Conservation (phyloP, 192 early-diverging fungal species). For the Podila epigama region DNA sequence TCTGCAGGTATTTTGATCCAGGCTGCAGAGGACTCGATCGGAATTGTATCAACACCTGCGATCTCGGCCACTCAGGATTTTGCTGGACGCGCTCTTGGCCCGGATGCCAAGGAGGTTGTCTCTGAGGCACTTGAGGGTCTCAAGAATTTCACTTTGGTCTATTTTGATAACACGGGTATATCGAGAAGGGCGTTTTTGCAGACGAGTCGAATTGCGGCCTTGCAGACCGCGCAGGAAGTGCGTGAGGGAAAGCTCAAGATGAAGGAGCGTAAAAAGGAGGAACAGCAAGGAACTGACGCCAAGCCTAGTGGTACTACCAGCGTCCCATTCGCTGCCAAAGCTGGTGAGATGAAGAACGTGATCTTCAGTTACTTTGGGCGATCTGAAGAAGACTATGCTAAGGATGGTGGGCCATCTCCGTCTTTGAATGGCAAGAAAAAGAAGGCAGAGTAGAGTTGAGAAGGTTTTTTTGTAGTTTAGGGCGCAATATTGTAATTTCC, state of each 20-base stretch:
- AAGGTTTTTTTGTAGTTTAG: too few relatives aligned
- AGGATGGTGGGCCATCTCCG: neutral
- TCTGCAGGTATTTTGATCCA: conserved; percentile 44
- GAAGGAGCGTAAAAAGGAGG: conserved; percentile 25
- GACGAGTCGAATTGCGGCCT: conserved; percentile 24
- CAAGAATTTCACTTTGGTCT: conserved; percentile 35
- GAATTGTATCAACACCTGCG: conserved; percentile 25
- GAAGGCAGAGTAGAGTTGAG: neutral
- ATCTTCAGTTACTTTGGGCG: neutral
- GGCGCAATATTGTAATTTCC: too few relatives aligned
- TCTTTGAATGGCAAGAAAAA: neutral
- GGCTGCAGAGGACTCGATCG: conserved; percentile 37
- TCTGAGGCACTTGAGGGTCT: conserved; percentile 34
- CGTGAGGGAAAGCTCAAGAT: conserved; percentile 44
- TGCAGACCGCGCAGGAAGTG: conserved; percentile 46
- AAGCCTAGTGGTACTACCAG: neutral
- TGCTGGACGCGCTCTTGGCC: conserved; percentile 29
- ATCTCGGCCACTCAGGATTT: conserved; percentile 40
- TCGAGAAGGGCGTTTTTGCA: conserved; percentile 42
- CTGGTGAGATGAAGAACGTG: neutral
- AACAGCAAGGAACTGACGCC: neutral
- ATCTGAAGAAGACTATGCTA: neutral
- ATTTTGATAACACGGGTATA: conserved; percentile 36
- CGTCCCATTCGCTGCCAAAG: neutral
- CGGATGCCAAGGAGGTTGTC: conserved; percentile 36